These are phyloP conservation scores for Amaranthus palmeri DNA, from an alignment of 148 eudicot genomes.

Conservation along the genomic window DNA sequence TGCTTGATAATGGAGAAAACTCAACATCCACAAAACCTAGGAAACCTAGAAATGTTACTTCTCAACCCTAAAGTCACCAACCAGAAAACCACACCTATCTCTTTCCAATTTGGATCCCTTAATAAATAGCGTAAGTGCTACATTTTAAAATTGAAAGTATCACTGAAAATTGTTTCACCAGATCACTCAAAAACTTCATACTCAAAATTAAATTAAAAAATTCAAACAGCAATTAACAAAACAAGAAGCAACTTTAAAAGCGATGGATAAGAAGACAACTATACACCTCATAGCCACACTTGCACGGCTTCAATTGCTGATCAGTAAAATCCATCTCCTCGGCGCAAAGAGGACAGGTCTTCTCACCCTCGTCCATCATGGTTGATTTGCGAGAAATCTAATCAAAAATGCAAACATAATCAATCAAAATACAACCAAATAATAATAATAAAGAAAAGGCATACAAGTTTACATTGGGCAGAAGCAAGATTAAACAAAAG, in stretches of 20 bases:
- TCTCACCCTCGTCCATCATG: constrained; percentile 89
- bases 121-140: constrained; percentile 1
- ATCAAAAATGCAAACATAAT: neutral
- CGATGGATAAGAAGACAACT: neutral
- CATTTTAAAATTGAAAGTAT: neutral
- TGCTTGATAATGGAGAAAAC: neutral
- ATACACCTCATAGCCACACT: constrained; percentile 87
- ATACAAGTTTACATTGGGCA: neutral
- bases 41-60: neutral
- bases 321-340: constrained; percentile 99
- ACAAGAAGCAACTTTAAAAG: neutral
- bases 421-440: neutral
- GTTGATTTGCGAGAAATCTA: constrained; percentile 34
- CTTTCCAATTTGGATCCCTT: neutral
- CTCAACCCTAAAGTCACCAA: neutral
- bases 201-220: no score
- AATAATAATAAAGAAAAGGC: neutral
- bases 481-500: no score
- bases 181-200: no score
- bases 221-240: neutral
- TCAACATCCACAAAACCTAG: neutral
- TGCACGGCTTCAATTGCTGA: constrained; percentile 96
- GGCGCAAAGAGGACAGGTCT: constrained; percentile 93
- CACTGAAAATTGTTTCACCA: neutral
- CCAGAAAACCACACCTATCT: neutral